Evolutionary conservation across 1,139 yeast genomes (phyloP).

Genomic region (Blastobotrys illinoisensis): DNA sequence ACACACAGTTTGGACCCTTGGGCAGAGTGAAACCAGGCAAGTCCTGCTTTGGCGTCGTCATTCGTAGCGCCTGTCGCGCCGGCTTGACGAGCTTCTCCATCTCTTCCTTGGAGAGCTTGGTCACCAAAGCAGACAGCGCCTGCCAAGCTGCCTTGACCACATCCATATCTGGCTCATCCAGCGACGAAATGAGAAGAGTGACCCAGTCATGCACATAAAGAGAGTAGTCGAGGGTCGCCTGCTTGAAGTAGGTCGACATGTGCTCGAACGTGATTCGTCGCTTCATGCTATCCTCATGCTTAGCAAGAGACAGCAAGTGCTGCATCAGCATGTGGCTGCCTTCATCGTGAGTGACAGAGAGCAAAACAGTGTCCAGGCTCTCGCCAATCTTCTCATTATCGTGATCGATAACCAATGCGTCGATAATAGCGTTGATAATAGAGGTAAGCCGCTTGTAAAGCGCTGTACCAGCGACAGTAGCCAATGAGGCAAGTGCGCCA

Average conservation of each 20-base stretch:
- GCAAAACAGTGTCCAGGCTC: slow-evolving; percentile 62
- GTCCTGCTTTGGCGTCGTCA: slow-evolving; percentile 57
- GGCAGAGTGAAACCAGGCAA: slow-evolving; percentile 73
- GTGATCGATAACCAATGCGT: slow-evolving; percentile 44
- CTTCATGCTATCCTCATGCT: slow-evolving; percentile 65
- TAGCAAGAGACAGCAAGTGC: slow-evolving; percentile 68
- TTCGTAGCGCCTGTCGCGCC: slow-evolving; percentile 63
- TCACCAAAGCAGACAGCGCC: slow-evolving; percentile 60
- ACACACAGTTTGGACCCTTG: slow-evolving; percentile 79
- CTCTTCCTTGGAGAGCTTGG: slow-evolving; percentile 54
- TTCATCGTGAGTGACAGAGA: slow-evolving; percentile 70
- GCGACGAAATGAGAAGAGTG: slow-evolving; percentile 59
- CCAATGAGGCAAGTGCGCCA: slow-evolving; percentile 78
- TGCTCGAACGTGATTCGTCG: slow-evolving; percentile 66
- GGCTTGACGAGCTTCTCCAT: slow-evolving; percentile 76
- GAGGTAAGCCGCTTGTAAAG: slow-evolving; percentile 65
- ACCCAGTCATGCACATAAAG: slow-evolving; percentile 73
- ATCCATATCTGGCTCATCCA: slow-evolving; percentile 63
- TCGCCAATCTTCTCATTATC: slow-evolving; percentile 40
- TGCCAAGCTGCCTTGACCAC: slow-evolving; percentile 68
- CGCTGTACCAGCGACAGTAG: slow-evolving; percentile 86
- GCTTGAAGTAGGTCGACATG: slow-evolving; percentile 63
- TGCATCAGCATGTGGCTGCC: slow-evolving; percentile 84
- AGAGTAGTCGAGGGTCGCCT: slow-evolving; percentile 64
- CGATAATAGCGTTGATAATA: slow-evolving; percentile 67